phyloP scores from a whole-genome alignment of 2,329 filamentous ascomycete species.

The Aspergillus tubingensis region DNA sequence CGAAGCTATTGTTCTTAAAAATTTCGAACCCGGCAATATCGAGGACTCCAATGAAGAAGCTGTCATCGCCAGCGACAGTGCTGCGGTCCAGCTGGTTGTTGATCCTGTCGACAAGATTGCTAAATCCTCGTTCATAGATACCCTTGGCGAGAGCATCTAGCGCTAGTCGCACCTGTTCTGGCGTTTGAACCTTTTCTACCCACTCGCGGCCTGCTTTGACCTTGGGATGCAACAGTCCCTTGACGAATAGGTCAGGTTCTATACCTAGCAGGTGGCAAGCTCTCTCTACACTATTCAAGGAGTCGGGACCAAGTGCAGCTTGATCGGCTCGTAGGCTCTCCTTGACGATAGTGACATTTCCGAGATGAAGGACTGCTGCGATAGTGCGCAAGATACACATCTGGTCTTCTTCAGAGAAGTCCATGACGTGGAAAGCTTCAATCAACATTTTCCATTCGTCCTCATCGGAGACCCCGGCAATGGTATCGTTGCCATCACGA shows the following conservation, averaged over 20 bases:
- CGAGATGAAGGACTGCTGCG: slow-evolving; percentile 87
- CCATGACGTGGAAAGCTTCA: slow-evolving; percentile 94
- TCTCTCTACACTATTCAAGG: slow-evolving; percentile 71
- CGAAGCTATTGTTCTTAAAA: slow-evolving; percentile 97
- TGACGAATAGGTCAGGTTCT: slow-evolving; percentile 78
- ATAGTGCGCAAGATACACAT: slow-evolving; percentile 79
- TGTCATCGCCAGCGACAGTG: slow-evolving; percentile 79
- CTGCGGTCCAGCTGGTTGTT: slow-evolving; percentile 89
- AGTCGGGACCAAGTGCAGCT: slow-evolving; percentile 75
- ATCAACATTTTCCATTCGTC: slow-evolving; percentile 89
- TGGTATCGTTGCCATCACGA: slow-evolving; percentile 84
- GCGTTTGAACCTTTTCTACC: slow-evolving; percentile 98
- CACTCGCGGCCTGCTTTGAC: slow-evolving; percentile 96
- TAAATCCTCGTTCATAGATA: slow-evolving; percentile 95
- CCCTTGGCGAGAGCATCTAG: slow-evolving; percentile 93
- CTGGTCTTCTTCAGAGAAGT: slow-evolving; percentile 84
- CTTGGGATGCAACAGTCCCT: slow-evolving; percentile 84
- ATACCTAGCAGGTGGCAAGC: slow-evolving; percentile 86
- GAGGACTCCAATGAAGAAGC: slow-evolving; percentile 93
- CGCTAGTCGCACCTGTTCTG: slow-evolving; percentile 87
- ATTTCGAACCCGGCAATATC: slow-evolving; percentile 99
- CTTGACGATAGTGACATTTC: slow-evolving; percentile 86
- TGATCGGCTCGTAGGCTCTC: slow-evolving; percentile 91
- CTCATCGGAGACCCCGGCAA: slow-evolving; percentile 82
- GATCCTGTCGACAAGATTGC: slow-evolving; percentile 86